Evolutionary conservation across 129 eudicot genomes (phyloP).

Genomic region (Tagetes patula): DNA sequence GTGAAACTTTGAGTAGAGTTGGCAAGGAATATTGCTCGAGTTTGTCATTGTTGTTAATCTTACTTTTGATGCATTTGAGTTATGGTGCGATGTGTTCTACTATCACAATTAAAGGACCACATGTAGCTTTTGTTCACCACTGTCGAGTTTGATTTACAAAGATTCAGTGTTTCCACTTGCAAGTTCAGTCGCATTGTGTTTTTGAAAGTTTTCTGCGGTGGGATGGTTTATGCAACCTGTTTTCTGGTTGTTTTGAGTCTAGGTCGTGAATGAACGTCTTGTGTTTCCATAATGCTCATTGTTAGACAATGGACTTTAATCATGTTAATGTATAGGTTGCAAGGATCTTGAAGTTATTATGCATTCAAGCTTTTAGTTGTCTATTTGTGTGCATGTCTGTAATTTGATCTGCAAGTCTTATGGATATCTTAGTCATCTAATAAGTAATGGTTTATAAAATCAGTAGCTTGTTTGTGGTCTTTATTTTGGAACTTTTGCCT

Average conservation of each 20-base stretch:
- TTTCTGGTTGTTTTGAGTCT: neutral
- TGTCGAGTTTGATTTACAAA: neutral
- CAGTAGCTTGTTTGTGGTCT: too few species aligned
- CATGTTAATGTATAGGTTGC: neutral
- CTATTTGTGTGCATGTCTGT: neutral
- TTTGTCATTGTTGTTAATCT: too few species aligned
- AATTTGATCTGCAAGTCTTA: neutral
- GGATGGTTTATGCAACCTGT: constrained; percentile 3
- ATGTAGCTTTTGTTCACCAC: neutral
- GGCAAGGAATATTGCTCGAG: too few species aligned
- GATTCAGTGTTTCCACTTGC: constrained; percentile 8
- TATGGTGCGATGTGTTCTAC: neutral
- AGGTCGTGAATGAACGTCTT: neutral
- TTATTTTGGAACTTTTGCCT: too few species aligned
- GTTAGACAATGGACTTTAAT: constrained; percentile 1
- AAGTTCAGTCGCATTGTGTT: neutral
- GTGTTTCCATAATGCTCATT: neutral
- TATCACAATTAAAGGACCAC: neutral
- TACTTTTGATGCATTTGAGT: too few species aligned
- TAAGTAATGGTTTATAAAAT: neutral
- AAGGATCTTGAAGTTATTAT: neutral
- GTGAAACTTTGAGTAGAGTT: too few species aligned
- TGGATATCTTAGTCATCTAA: neutral
- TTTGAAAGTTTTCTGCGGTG: neutral
- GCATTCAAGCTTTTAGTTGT: neutral